Evolutionary conservation across 345 rosid species (phyloP).

Genomic region (Pistacia vera): DNA sequence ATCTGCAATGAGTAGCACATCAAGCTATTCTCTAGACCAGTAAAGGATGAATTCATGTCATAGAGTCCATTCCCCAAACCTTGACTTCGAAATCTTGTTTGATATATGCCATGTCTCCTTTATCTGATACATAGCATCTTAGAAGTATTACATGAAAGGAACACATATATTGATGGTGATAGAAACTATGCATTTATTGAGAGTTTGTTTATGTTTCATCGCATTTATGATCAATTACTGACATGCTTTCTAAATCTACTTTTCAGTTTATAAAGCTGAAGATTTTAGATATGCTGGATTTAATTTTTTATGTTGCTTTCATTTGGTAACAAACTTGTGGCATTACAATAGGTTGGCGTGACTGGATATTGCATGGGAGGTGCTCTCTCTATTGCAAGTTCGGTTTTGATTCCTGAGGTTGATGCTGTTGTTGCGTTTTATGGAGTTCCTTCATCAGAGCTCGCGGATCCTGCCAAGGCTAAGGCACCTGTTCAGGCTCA

Average conservation of each 20-base stretch:
- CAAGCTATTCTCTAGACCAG: not conserved
- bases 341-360: slow-evolving; percentile 73
- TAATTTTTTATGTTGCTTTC: not conserved
- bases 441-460: slow-evolving; percentile 79
- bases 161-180: not conserved
- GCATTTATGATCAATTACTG: not conserved
- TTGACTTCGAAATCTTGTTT: not conserved
- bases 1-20: not conserved
- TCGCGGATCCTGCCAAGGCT: slow-evolving; percentile 83
- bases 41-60: not conserved
- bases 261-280: not conserved
- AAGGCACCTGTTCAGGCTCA: slow-evolving; percentile 91
- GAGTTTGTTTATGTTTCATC: not conserved
- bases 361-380: slow-evolving; percentile 98
- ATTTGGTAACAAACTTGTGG: not conserved
- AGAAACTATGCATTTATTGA: not conserved
- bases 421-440: slow-evolving; percentile 91
- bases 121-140: not conserved
- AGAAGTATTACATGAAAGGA: not conserved
- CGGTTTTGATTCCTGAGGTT: slow-evolving; percentile 84
- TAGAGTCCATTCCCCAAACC: not conserved
- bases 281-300: not conserved
- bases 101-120: not conserved
- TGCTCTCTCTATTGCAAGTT: slow-evolving; percentile 87
- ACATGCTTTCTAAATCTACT: not conserved